Evolutionary conservation across 257 asterid species (phyloP).

Genomic region (Buddleja alternifolia): DNA sequence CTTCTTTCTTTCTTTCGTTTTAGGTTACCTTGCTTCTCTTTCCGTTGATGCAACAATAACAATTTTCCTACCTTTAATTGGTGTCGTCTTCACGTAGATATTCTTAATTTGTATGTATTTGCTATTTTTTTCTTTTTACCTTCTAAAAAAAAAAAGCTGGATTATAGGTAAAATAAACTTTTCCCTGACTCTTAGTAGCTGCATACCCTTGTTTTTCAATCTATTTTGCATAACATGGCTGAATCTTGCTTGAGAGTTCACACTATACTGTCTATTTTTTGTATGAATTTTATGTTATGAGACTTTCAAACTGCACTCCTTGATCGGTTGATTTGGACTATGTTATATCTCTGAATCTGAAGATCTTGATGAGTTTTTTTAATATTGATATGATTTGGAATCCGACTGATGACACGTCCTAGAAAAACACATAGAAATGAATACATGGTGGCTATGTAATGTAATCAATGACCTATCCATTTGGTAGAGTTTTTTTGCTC

Average conservation of each 20-base stretch:
- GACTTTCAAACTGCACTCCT: neutral
- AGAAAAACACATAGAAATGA: no score
- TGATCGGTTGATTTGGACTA: neutral
- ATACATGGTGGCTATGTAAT: neutral
- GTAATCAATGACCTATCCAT: neutral
- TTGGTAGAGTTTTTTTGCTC: constrained; percentile 1
- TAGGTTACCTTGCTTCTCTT: neutral
- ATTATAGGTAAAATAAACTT: no score
- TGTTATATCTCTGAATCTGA: neutral
- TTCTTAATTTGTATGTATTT: neutral
- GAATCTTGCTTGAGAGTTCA: neutral
- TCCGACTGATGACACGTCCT: neutral
- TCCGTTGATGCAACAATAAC: neutral
- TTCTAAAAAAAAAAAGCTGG: no score
- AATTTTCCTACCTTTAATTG: neutral
- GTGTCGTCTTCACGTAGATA: neutral
- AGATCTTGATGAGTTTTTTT: neutral
- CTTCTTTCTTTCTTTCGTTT: neutral
- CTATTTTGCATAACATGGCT: neutral
- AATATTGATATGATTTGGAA: neutral
- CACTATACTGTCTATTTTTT: neutral
- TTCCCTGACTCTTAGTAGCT: neutral
- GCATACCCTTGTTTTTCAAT: neutral
- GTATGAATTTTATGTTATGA: constrained; percentile 3
- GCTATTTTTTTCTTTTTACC: neutral